Conservation (phyloP, 139 green algal genomes). For the Chlamydomonas incerta region DNA sequence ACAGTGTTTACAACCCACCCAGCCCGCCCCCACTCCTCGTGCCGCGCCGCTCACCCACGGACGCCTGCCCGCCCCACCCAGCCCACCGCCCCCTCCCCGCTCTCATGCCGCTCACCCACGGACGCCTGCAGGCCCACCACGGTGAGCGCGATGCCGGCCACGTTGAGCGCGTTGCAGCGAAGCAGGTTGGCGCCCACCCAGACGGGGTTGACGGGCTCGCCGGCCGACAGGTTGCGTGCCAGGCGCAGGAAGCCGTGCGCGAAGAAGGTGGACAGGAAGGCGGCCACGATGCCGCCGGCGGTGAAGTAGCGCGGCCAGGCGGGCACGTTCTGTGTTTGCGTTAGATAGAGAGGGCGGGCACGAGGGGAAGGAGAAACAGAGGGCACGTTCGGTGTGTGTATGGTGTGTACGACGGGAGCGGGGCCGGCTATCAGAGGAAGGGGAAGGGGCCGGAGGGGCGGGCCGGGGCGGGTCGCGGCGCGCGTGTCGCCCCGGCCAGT, state of each 20-base stretch:
- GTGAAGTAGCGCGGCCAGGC: conserved; percentile 72
- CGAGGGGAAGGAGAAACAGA: not conserved
- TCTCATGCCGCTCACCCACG: conserved; percentile 54
- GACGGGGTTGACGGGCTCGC: not conserved
- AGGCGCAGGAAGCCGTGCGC: conserved; percentile 65
- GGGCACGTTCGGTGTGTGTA: not conserved
- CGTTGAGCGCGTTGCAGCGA: conserved; percentile 82
- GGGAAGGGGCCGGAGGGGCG: too few species aligned
- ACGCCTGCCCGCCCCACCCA: not conserved
- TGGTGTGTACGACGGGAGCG: too few species aligned
- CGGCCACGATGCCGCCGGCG: conserved; percentile 73
- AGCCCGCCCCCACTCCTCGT: not conserved
- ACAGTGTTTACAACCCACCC: too few species aligned
- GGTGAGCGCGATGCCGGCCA: conserved; percentile 83
- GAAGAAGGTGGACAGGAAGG: conserved; percentile 88
- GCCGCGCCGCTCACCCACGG: not conserved
- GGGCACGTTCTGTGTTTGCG: not conserved
- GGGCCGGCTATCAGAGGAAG: too few species aligned
- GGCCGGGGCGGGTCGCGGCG: too few species aligned
- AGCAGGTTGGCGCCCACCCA: conserved; percentile 72
- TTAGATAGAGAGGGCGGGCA: not conserved
- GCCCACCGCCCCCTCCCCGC: too few species aligned
- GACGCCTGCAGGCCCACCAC: conserved; percentile 89
- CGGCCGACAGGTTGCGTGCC: conserved; percentile 29
- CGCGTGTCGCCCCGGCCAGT: too few species aligned